Conservation (phyloP, 371 early-diverging fungal species). For the Apophysomyces sp. region DNA sequence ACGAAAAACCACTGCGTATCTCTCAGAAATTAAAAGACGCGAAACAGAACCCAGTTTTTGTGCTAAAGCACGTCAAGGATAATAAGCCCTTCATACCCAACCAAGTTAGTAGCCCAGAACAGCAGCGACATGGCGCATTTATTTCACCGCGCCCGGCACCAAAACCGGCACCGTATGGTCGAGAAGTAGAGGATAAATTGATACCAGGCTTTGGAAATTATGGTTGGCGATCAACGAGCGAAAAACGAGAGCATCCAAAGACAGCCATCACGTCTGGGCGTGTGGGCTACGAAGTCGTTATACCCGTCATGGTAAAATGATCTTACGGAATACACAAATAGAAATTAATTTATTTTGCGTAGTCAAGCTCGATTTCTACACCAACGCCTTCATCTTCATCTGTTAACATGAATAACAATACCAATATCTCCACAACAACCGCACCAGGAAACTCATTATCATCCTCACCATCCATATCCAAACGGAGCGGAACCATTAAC, state of each 20-base stretch:
- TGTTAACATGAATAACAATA: neutral
- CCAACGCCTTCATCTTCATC: neutral
- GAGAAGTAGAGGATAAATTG: neutral
- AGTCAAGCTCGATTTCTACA: slow-evolving; percentile 15
- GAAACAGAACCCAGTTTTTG: slow-evolving; percentile 75
- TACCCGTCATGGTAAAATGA: slow-evolving; percentile 31
- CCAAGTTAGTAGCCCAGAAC: neutral
- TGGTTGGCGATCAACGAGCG: slow-evolving; percentile 1
- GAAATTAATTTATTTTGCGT: slow-evolving; percentile 15
- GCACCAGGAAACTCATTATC: neutral
- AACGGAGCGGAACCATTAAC: slow-evolving; percentile 21
- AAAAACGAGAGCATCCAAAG: slow-evolving; percentile 13
- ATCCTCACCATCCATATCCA: slow-evolving; percentile 6
- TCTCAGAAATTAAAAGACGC: slow-evolving; percentile 80
- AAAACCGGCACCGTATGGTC: slow-evolving; percentile 12
- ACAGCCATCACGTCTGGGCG: slow-evolving; percentile 38
- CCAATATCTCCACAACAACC: neutral
- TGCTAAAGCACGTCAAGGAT: slow-evolving; percentile 74
- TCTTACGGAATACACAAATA: neutral
- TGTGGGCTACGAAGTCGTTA: slow-evolving; percentile 41
- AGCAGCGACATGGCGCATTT: slow-evolving; percentile 15
- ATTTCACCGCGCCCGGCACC: slow-evolving; percentile 27
- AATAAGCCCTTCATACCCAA: slow-evolving; percentile 49
- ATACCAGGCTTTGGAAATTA: neutral
- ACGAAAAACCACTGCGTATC: slow-evolving; percentile 80